A percentile compares a stretch with the other conserved stretches of the same genome.
These are phyloP conservation scores for Ustilago nuda DNA, from an alignment of 1,284 basidiomycete species.

Conservation along the genomic window DNA sequence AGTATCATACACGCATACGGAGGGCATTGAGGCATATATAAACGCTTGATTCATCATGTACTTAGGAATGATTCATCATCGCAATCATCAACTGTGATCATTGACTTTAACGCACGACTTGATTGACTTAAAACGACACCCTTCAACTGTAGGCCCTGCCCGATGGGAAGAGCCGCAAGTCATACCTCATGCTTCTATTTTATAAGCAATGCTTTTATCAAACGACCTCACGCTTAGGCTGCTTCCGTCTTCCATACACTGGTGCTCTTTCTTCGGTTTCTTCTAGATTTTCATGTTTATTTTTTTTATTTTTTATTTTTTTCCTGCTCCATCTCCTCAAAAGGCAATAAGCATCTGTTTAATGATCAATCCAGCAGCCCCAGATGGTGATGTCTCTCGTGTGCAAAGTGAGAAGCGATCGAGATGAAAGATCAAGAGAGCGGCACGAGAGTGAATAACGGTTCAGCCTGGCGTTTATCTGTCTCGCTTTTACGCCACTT, in stretches of 20 bases:
- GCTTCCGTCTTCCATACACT: conserved; percentile 1
- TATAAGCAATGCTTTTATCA: neutral
- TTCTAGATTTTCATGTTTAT: conserved; percentile 6
- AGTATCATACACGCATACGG: no score
- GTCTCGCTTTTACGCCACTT: neutral
- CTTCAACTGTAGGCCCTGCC: neutral
- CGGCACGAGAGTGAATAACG: neutral
- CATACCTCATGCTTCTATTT: neutral
- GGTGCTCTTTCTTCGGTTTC: neutral
- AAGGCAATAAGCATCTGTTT: neutral
- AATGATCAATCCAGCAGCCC: neutral
- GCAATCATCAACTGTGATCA: no score
- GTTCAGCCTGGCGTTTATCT: neutral
- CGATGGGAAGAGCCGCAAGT: neutral
- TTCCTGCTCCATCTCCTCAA: neutral
- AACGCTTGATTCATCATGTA: no score
- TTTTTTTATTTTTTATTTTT: neutral
- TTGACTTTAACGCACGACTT: no score
- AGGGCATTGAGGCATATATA: no score
- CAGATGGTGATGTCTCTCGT: no score
- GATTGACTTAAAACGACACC: no score
- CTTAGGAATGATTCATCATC: no score
- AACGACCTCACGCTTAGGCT: neutral
- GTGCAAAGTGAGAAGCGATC: no score
- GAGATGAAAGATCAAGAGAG: no score